Conservation (phyloP, 192 early-diverging fungal genomes). For the Geosiphon pyriformis region DNA sequence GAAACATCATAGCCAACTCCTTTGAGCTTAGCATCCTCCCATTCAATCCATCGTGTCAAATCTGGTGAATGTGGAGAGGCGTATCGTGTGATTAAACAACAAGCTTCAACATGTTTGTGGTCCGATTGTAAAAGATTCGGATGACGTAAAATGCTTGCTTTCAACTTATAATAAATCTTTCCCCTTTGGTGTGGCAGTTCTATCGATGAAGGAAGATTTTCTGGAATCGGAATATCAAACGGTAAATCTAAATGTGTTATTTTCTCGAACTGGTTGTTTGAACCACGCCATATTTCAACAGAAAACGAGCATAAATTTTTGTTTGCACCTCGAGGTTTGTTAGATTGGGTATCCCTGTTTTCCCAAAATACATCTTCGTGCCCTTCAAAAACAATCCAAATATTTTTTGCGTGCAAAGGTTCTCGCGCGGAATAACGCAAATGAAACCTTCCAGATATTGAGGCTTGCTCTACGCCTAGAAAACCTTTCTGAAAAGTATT, state of each 20-base stretch:
- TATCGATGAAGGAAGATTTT: conserved; percentile 1
- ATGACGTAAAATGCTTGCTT: neutral
- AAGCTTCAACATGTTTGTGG: neutral
- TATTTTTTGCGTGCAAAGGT: conserved; percentile 7
- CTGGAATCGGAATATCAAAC: conserved; percentile 4
- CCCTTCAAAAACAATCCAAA: neutral
- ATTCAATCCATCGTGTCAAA: neutral
- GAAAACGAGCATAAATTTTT: neutral
- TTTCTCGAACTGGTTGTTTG: neutral
- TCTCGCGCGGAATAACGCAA: neutral
- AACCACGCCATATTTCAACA: neutral
- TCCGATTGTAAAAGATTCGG: neutral
- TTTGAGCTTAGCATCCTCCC: neutral
- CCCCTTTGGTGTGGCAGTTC: neutral
- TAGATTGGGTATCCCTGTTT: no score
- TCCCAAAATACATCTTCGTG: neutral
- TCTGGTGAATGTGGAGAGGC: neutral
- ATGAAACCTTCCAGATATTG: neutral
- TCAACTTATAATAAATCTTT: conserved; percentile 13
- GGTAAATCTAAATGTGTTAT: conserved; percentile 6
- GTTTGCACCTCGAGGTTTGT: neutral
- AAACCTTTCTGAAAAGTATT: conserved; percentile 4
- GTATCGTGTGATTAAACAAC: neutral
- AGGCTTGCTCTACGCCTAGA: neutral
- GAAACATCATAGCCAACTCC: conserved; percentile 1